Evolutionary conservation across 257 asterid genomes (phyloP), one percentile per base, ranked within the genome.

Genomic region (Petunia axillaris): DNA sequence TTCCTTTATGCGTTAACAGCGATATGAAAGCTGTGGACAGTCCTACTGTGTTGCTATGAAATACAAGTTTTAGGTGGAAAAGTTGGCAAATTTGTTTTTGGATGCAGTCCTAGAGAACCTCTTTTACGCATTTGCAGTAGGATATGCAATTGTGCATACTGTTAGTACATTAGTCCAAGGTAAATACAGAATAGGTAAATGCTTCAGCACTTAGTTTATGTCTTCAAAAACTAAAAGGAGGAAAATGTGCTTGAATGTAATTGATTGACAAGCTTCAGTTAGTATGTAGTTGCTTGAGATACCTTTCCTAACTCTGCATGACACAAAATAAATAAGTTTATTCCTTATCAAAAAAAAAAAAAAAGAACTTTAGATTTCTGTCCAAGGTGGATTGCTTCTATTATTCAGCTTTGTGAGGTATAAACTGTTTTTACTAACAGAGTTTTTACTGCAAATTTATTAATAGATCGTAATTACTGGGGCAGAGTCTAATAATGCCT

Each of bases 401-500:
- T 77, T 25, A 77, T 57, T 77, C 58, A 58, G 9, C 66, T 59
- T 59, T 59, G 58, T 77, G 58, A 41, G 58, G 8, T 77, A 43
- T 77, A 70, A 9, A n/a, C 16, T 43, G 58, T 5, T 59, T 10
- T 54, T n/a, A 6, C 75, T 79, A 57, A n/a, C 52, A 43, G 6
- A 50, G 75, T 75, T 77, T 82, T 64, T 73, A 60, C 80, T 80
- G 79, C 84, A 43, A 41, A 35, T 57, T 65, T 37, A 75, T 78
- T 80, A 85, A 71, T 81, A 85, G 85, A 84, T 83, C 76, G 71
- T 77, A 8, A 58, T 65, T 80, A 75, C 75, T 80, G 80, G 86
- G 81, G 80, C 80, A 82, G 85, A 83, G 83, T 82, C 76, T 83
- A 66, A 86, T 84, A 86, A 92, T 93, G 97, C 96, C 96, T 60